Percentiles rank a stretch among this genome's conserved stretches.
Conservation (phyloP, 345 rosid genomes). For the Dimocarpus longan region DNA sequence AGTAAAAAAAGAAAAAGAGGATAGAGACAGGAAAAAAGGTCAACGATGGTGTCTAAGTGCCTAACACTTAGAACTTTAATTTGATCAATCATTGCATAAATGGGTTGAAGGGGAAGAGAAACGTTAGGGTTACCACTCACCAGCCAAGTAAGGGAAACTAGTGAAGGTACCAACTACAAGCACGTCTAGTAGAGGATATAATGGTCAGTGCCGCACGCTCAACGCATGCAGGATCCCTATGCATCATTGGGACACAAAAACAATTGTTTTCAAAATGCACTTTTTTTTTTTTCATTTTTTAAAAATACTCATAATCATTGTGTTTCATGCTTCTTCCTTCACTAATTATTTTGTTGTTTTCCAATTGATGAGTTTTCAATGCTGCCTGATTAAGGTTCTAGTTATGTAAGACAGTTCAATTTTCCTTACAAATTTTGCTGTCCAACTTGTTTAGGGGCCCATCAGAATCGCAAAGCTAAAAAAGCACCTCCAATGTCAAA, state of each 20-base stretch:
- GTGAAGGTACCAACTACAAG: constrained; percentile 13
- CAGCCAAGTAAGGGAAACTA: background rate
- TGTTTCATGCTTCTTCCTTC: constrained; percentile 25
- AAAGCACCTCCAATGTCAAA: background rate
- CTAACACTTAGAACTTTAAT: background rate
- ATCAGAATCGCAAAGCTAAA: background rate
- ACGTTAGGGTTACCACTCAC: too few relatives aligned
- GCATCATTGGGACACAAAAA: constrained; percentile 53
- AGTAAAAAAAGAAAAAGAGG: too few relatives aligned
- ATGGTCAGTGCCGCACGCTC: constrained; percentile 62
- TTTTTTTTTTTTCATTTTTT: constrained; percentile 32
- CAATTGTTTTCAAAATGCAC: constrained; percentile 33
- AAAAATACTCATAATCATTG: constrained; percentile 27
- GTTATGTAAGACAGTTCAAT: background rate
- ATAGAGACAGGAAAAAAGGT: background rate
- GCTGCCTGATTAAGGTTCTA: constrained; percentile 10
- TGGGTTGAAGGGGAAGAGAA: too few relatives aligned
- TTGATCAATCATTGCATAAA: too few relatives aligned
- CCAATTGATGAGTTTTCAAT: constrained; percentile 16
- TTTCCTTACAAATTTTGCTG: background rate
- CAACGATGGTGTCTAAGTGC: background rate
- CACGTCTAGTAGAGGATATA: constrained; percentile 35
- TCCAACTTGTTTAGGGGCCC: constrained; percentile 19
- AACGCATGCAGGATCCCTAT: constrained; percentile 50
- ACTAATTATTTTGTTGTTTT: constrained; percentile 36